Evolutionary conservation across 1,284 basidiomycete genomes (phyloP).

Genomic region (Bjerkandera adusta): DNA sequence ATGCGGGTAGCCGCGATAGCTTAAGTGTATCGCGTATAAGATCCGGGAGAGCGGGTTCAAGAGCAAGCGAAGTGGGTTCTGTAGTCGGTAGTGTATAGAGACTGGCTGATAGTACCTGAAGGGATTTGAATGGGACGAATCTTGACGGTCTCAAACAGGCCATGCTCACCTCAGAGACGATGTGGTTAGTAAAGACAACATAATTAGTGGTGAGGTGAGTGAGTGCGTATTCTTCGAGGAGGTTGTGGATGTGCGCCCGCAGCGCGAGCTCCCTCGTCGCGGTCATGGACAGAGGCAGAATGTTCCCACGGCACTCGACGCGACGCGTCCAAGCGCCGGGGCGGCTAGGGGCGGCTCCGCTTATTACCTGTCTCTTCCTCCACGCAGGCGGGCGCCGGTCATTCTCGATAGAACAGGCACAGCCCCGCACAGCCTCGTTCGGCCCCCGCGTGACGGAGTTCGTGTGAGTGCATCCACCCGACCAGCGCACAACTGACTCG

Average conservation of each 20-base stretch:
- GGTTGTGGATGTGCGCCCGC: conserved; percentile 47
- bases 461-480: too few species aligned
- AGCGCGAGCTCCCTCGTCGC: conserved; percentile 33
- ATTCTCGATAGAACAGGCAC: too few species aligned
- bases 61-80: conserved; percentile 47
- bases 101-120: conserved; percentile 43
- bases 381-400: too few species aligned
- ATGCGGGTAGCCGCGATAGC: conserved; percentile 33
- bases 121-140: neutral
- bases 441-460: too few species aligned
- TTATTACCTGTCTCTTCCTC: too few species aligned
- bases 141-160: neutral
- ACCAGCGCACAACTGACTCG: too few species aligned
- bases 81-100: conserved; percentile 41
- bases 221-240: conserved; percentile 52
- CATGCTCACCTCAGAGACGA: conserved; percentile 42
- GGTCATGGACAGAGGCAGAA: too few species aligned
- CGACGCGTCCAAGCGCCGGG: too few species aligned
- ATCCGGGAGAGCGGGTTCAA: conserved; percentile 39
- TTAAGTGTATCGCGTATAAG: conserved; percentile 43
- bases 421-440: too few species aligned
- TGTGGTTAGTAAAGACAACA: conserved; percentile 48
- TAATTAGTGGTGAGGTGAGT: conserved; percentile 56
- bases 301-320: too few species aligned
- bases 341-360: too few species aligned